Evolutionary conservation across 805 yeast genomes (phyloP).

Genomic region (Saccharomycopsis selenospora): DNA sequence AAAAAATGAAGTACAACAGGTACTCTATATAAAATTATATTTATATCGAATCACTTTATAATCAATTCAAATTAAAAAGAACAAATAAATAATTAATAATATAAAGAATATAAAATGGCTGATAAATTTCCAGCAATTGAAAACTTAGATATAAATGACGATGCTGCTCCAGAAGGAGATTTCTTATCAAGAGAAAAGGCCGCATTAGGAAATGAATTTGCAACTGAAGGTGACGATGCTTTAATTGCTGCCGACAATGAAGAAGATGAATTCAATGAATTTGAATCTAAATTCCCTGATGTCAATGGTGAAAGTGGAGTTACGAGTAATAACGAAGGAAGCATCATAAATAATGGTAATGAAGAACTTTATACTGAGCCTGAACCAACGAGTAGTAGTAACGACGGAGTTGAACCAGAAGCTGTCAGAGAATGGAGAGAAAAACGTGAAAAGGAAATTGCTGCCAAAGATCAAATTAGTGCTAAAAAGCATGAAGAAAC

Average conservation of each 20-base stretch:
- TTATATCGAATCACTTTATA: too few species aligned
- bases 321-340: neutral
- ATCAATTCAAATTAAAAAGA: too few species aligned
- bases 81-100: too few species aligned
- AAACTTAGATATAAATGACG: constrained; percentile 14
- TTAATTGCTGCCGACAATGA: constrained; percentile 5
- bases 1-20: too few species aligned
- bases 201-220: constrained; percentile 19
- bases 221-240: constrained; percentile 16
- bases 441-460: constrained; percentile 18
- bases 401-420: constrained; percentile 4
- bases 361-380: neutral
- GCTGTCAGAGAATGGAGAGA: constrained; percentile 18
- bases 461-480: constrained; percentile 18
- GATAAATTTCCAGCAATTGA: constrained; percentile 21
- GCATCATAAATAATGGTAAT: too few species aligned
- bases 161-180: constrained; percentile 11
- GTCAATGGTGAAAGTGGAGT: neutral
- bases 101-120: constrained; percentile 16
- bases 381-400: neutral
- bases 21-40: too few species aligned
- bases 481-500: constrained; percentile 16
- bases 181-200: constrained; percentile 20
- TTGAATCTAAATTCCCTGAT: constrained; percentile 19
- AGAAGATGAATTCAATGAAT: constrained; percentile 12